Evolutionary conservation across 768 basidiomycete species (phyloP).

Genomic region (Coprinopsis cinerea): DNA sequence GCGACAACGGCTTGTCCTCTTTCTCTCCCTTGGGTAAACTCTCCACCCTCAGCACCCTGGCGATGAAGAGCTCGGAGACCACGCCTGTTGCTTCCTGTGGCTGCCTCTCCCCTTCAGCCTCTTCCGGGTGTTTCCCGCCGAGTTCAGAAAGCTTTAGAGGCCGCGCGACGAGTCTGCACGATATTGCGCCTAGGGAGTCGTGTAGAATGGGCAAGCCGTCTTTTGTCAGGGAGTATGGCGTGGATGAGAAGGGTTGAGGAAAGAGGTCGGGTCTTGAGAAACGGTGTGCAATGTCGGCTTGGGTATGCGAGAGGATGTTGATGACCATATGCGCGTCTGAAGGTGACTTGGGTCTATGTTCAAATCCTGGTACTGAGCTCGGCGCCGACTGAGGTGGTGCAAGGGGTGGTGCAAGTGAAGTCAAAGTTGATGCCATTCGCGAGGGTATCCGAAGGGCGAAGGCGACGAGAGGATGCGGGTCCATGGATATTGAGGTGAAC

Average conservation of each 20-base stretch:
- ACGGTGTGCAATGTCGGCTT: constrained; percentile 52
- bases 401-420: constrained; percentile 17
- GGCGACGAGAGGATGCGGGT: constrained; percentile 81
- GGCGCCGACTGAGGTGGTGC: constrained; percentile 18
- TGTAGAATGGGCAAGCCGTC: constrained; percentile 58
- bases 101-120: neutral
- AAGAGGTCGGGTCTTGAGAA: constrained; percentile 74
- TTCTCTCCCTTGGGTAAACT: neutral
- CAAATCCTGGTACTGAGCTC: constrained; percentile 11
- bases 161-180: constrained; percentile 59
- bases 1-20: neutral
- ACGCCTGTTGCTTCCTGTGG: neutral
- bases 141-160: constrained; percentile 53
- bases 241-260: constrained; percentile 47
- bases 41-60: constrained; percentile 3
- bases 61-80: constrained; percentile 2
- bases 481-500: constrained; percentile 86
- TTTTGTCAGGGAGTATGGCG: constrained; percentile 32
- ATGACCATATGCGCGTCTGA: constrained; percentile 54
- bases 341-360: constrained; percentile 14
- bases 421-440: constrained; percentile 67
- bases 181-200: constrained; percentile 61
- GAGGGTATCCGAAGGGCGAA: constrained; percentile 91
- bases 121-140: neutral
- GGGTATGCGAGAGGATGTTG: constrained; percentile 71